Evolutionary conservation across 2,329 filamentous ascomycete species (phyloP).

Genomic region (Mariannaea elegans): DNA sequence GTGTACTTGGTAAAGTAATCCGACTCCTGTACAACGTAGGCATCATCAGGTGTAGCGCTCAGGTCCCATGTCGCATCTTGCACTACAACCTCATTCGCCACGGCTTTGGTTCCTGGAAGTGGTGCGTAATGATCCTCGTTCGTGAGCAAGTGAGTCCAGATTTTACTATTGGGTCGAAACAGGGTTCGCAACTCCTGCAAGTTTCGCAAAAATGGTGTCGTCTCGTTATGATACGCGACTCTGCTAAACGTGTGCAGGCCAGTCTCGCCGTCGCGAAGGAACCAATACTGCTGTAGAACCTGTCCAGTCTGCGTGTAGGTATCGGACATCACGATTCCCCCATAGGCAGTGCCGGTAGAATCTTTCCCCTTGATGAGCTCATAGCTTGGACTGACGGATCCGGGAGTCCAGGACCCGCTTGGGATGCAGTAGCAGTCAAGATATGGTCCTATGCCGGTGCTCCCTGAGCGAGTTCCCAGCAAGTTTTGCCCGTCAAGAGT

Average conservation of each 20-base stretch:
- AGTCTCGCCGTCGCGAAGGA: slow-evolving; percentile 68
- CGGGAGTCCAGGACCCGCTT: slow-evolving; percentile 67
- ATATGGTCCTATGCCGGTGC: slow-evolving; percentile 62
- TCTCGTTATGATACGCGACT: slow-evolving; percentile 67
- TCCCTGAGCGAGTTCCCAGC: slow-evolving; percentile 51
- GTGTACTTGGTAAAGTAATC: slow-evolving; percentile 75
- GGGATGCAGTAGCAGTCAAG: slow-evolving; percentile 72
- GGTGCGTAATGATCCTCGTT: slow-evolving; percentile 65
- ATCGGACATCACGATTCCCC: slow-evolving; percentile 67
- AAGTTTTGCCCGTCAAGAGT: slow-evolving; percentile 56
- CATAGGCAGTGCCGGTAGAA: slow-evolving; percentile 61
- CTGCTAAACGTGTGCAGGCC: slow-evolving; percentile 69
- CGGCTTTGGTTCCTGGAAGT: slow-evolving; percentile 45
- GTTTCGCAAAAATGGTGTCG: slow-evolving; percentile 63
- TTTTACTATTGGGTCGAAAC: slow-evolving; percentile 65
- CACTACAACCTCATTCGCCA: slow-evolving; percentile 56
- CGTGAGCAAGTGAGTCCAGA: slow-evolving; percentile 71
- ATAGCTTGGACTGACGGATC: slow-evolving; percentile 54
- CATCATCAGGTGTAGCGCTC: slow-evolving; percentile 61
- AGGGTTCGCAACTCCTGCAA: slow-evolving; percentile 69
- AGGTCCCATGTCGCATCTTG: slow-evolving; percentile 73
- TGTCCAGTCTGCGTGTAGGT: slow-evolving; percentile 66
- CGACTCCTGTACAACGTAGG: slow-evolving; percentile 63
- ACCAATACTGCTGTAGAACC: slow-evolving; percentile 71
- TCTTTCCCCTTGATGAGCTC: slow-evolving; percentile 57